Evolutionary conservation across 768 basidiomycete genomes (phyloP), one percentile per base, ranked within the genome.

Genomic region (Lanmaoa pseudosensibilis): DNA sequence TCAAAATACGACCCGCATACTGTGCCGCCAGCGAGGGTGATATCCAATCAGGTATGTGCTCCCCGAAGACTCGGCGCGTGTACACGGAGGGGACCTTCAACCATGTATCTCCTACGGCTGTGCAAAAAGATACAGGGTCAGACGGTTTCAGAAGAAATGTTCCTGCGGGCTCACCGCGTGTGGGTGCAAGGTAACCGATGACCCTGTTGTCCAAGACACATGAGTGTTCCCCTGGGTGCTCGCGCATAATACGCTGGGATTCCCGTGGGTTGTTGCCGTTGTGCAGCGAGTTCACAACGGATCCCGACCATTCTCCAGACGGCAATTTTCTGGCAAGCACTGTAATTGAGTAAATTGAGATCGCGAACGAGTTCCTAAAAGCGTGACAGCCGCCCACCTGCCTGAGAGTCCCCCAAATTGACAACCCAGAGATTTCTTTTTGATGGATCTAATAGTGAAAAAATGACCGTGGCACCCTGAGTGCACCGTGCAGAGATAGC

Each of bases 141-240:
- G 55, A 33, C 18, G 10, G 46, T 43, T 36, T n/a, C 16, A 52
- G 38, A 41, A 50, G 19, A 33, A 27, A 25, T 2, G 5, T 30
- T 33, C 33, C 44, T 56, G 45, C 50, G 45, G 50, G 55, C 65
- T 58, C 57, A 74, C 75, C 73, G 51, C 75, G 69, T 38, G 73
- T 76, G 32, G 74, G 75, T 38, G 74, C 71, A 21, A 74, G 63
- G 57, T 73, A 75, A 38, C 75, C 73, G n/a, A 74, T 54, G 47
- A 74, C 75, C 54, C 73, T 71, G 54, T 67, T 64, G 37, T 67
- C 66, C 18, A 59, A 46, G 50, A 74, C 56, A 46, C 73, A 74
- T 21, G 61, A 43, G 7, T 36, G 60, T 54, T 74, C 73, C 41
- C 69, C 69, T 38, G 65, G 57, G 44, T 74, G 74, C 43, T 75